These are phyloP conservation scores for Gymnopilus junonius DNA, from an alignment of 768 basidiomycete species.

Conservation along the genomic window DNA sequence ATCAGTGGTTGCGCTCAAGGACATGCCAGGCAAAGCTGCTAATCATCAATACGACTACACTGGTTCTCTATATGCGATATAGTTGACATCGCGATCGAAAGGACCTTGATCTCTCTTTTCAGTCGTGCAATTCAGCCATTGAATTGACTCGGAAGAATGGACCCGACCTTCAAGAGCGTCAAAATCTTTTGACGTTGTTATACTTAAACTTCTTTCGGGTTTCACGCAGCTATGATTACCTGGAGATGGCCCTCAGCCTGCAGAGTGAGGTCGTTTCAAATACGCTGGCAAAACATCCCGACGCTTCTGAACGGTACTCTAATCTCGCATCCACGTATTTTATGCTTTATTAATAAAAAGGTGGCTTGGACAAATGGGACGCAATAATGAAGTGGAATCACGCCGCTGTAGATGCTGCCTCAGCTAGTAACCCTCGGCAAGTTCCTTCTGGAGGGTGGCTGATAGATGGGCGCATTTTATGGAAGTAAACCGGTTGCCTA, in stretches of 20 bases:
- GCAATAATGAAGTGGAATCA: conserved; percentile 14
- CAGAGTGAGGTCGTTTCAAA: conserved; percentile 4
- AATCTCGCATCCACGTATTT: conserved; percentile 1
- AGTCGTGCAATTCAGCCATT: conserved; percentile 3
- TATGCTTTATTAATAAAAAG: background rate
- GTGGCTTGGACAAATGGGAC: conserved; percentile 5
- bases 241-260: conserved; percentile 1
- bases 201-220: conserved; percentile 1
- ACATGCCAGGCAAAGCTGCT: background rate
- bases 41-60: conserved; percentile 5
- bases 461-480: conserved; percentile 18
- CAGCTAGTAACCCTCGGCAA: conserved; percentile 1
- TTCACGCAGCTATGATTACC: background rate
- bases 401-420: conserved; percentile 11
- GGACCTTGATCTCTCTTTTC: conserved; percentile 12
- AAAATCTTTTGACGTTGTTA: conserved; percentile 3
- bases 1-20: background rate
- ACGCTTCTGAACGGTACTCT: background rate
- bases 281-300: background rate
- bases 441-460: conserved; percentile 9
- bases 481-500: background rate
- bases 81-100: conserved; percentile 7
- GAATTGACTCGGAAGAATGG: background rate
- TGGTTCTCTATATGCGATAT: conserved; percentile 3
- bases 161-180: background rate